phyloP scores from a whole-genome alignment of 1,284 basidiomycete species.

The Ceratobasidium sp. region DNA sequence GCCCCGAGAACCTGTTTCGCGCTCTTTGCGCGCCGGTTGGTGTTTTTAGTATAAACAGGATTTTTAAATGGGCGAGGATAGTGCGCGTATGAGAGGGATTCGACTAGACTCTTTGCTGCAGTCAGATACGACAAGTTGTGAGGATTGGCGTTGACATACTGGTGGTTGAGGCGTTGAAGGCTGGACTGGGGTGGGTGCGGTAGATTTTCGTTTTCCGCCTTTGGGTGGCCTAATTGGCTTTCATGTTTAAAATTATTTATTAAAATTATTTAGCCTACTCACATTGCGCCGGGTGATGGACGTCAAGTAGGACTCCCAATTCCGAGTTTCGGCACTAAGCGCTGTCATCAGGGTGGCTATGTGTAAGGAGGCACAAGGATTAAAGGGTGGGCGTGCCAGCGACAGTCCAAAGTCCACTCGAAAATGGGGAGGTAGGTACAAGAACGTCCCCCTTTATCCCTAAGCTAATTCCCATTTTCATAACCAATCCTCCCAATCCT shows the following conservation, averaged over 20 bases:
- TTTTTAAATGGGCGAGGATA: constrained; percentile 79
- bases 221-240: constrained; percentile 42
- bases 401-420: too few relatives aligned
- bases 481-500: too few relatives aligned
- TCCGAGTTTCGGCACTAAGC: background rate
- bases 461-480: too few relatives aligned
- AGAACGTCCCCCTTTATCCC: too few relatives aligned
- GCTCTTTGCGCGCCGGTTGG: constrained; percentile 76
- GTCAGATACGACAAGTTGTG: background rate
- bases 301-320: background rate
- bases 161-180: constrained; percentile 51
- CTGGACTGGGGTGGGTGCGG: constrained; percentile 39
- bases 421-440: too few relatives aligned
- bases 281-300: constrained; percentile 4
- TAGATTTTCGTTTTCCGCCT: constrained; percentile 53
- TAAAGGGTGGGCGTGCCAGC: too few relatives aligned
- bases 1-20: constrained; percentile 77
- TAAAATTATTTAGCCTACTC: background rate
- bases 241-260: background rate
- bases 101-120: constrained; percentile 65
- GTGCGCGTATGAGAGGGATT: constrained; percentile 75
- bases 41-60: constrained; percentile 71
- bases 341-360: constrained; percentile 19
- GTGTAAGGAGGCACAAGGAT: too few relatives aligned
- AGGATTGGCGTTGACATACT: constrained; percentile 48